A percentile compares a stretch with the other conserved stretches of the same genome.
These are phyloP conservation scores for Coemansia sp. DNA, from an alignment of 192 early-diverging fungal genomes.

Conservation along the genomic window DNA sequence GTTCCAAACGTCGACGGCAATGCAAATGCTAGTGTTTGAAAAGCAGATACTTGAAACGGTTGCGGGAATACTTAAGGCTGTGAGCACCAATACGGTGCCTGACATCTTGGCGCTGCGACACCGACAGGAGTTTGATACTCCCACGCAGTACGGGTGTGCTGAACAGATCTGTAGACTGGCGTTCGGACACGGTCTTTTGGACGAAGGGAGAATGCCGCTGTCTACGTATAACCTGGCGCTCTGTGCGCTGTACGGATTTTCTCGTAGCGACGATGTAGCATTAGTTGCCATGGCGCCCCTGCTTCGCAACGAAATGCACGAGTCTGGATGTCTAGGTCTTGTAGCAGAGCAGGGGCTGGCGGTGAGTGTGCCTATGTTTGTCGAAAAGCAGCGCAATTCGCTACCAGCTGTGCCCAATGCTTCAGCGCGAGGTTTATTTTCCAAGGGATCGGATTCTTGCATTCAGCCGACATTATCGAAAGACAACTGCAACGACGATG, in stretches of 20 bases:
- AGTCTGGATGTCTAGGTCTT: slow-evolving; percentile 49
- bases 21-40: slow-evolving; percentile 53
- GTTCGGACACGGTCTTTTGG: slow-evolving; percentile 18
- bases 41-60: slow-evolving; percentile 44
- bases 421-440: neutral
- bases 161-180: slow-evolving; percentile 29
- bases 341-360: slow-evolving; percentile 27
- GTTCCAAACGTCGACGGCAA: slow-evolving; percentile 22
- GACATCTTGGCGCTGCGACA: slow-evolving; percentile 33
- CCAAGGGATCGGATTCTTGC: neutral
- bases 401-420: neutral
- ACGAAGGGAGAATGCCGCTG: slow-evolving; percentile 13
- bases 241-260: slow-evolving; percentile 42
- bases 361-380: slow-evolving; percentile 27
- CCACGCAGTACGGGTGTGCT: slow-evolving; percentile 18
- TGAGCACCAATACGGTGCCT: neutral
- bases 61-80: slow-evolving; percentile 36
- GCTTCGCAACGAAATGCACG: slow-evolving; percentile 47
- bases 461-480: neutral
- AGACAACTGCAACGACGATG: slow-evolving; percentile 3
- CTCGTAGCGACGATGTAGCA: slow-evolving; percentile 43
- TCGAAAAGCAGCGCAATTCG: slow-evolving; percentile 1
- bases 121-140: slow-evolving; percentile 22
- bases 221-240: slow-evolving; percentile 49
- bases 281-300: slow-evolving; percentile 49